Percentiles rank a stretch among this genome's conserved stretches.
phyloP scores from a whole-genome alignment of 2,329 filamentous ascomycete species.

The Penicillium hordei region DNA sequence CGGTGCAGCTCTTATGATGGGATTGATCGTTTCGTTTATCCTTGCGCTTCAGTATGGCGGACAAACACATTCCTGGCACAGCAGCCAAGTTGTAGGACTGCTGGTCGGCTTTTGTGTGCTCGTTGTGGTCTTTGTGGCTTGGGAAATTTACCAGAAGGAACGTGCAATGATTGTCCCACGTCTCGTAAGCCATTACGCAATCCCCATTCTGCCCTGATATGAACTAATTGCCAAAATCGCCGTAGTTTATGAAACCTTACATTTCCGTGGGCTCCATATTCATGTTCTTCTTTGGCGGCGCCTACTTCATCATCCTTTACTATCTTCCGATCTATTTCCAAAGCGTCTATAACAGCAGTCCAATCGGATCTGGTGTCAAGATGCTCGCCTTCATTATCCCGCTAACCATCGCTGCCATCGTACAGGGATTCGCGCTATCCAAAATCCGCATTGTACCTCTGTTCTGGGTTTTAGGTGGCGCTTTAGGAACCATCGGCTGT shows the following conservation, averaged over 20 bases:
- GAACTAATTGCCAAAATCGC: not conserved
- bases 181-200: slow-evolving; percentile 25
- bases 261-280: slow-evolving; percentile 36
- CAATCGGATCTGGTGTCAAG: slow-evolving; percentile 40
- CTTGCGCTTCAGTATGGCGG: slow-evolving; percentile 51
- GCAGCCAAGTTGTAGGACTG: slow-evolving; percentile 45
- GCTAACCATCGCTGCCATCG: slow-evolving; percentile 29
- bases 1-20: slow-evolving; percentile 44
- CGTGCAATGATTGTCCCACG: slow-evolving; percentile 42
- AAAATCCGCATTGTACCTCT: slow-evolving; percentile 30
- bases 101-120: slow-evolving; percentile 46
- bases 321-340: slow-evolving; percentile 39
- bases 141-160: slow-evolving; percentile 43
- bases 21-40: slow-evolving; percentile 42
- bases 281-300: slow-evolving; percentile 38
- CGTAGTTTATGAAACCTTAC: slow-evolving; percentile 26
- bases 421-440: slow-evolving; percentile 30
- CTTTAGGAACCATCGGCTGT: slow-evolving; percentile 30
- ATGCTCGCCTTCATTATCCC: slow-evolving; percentile 47
- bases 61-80: slow-evolving; percentile 37
- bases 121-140: slow-evolving; percentile 36
- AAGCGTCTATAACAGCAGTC: slow-evolving; percentile 32
- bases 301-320: slow-evolving; percentile 37
- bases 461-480: slow-evolving; percentile 29
- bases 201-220: not conserved